Base-by-base conservation (phyloP, 306 rosid genomes). In the Nissolia schottii region DNA sequence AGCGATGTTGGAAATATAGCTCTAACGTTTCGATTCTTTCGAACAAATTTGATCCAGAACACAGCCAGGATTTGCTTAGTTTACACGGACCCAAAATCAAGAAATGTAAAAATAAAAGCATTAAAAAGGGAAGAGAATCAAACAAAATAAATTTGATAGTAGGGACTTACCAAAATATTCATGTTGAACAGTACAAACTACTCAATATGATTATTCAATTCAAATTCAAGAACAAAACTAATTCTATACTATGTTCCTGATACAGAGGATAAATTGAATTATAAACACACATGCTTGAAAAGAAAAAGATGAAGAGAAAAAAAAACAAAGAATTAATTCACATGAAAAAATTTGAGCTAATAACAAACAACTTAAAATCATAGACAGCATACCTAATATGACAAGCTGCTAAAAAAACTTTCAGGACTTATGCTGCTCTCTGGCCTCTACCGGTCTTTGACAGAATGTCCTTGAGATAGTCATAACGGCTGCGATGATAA, bases 401-500 rank as follows among this genome's bases (percentile, higher is more conserved):
- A 54, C 84, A 65, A 38, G 48, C 72, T 65, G 78, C 67, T 51
- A 45, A 18, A 55, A 27, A 61, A 72, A 51, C 49, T 28, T 64
- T 23, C 37, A 53, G 28, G 54, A 41, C 69, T 66, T 81, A 85
- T 3, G 79, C 68, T 69, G 90, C 84, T 59, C 97, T 89, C 70
- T 71, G 93, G 79, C 82, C 87, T 71, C 87, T 79, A 48, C 76
- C 72, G 72, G 81, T 54, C 85, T 84, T 94, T 1, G 66, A 84
- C 23, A 89, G 80, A 51, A 83, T 76, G 62, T 89, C 97, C 83
- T 76, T 89, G 80, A 94, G 93, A 82, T 81, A 35, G 67, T 95
- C 92, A 55, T 64, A 85, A 53, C 96, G 90, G 60, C 81, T 62
- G 18, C 94, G 91, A 63, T 95, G 96, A 84, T 95, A 91, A 74